Conservation (phyloP, 2,329 filamentous ascomycete species). For the Pseudogymnoascus pannorum region DNA sequence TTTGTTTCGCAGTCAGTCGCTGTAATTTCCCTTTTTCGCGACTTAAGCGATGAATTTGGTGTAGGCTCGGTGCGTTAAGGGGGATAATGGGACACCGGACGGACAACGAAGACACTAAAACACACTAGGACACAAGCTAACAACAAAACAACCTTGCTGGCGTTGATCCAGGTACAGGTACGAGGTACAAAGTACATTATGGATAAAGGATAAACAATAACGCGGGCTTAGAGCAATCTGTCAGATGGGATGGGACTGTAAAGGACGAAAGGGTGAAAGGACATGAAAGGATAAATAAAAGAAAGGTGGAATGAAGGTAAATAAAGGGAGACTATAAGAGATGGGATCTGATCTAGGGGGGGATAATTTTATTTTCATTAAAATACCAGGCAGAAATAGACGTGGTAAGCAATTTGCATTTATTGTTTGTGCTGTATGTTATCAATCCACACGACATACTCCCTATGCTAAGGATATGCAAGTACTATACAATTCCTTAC, state of each 20-base stretch:
- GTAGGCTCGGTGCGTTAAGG: not conserved
- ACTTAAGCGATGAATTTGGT: slow-evolving; percentile 20
- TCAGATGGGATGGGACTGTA: not conserved
- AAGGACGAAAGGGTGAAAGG: not conserved
- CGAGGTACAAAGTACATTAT: not conserved
- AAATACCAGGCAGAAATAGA: not conserved
- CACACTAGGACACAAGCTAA: not conserved
- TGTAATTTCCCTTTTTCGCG: slow-evolving; percentile 27
- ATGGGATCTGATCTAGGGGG: too few species aligned
- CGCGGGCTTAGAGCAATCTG: slow-evolving; percentile 4
- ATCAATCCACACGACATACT: too few species aligned
- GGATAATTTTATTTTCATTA: too few species aligned
- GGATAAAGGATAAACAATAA: not conserved
- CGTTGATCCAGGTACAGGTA: not conserved
- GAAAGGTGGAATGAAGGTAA: not conserved
- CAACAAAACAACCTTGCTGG: slow-evolving; percentile 2
- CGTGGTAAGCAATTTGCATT: not conserved
- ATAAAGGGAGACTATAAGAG: too few species aligned
- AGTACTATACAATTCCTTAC: not conserved
- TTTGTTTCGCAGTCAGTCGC: slow-evolving; percentile 9
- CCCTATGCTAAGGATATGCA: not conserved
- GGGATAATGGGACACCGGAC: not conserved
- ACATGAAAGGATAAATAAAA: not conserved
- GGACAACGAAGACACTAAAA: not conserved
- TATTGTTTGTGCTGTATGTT: too few species aligned